Evolutionary conservation across 2,329 filamentous ascomycete genomes (phyloP), one percentile per base, ranked within the genome.

Genomic region (Alternaria panax): DNA sequence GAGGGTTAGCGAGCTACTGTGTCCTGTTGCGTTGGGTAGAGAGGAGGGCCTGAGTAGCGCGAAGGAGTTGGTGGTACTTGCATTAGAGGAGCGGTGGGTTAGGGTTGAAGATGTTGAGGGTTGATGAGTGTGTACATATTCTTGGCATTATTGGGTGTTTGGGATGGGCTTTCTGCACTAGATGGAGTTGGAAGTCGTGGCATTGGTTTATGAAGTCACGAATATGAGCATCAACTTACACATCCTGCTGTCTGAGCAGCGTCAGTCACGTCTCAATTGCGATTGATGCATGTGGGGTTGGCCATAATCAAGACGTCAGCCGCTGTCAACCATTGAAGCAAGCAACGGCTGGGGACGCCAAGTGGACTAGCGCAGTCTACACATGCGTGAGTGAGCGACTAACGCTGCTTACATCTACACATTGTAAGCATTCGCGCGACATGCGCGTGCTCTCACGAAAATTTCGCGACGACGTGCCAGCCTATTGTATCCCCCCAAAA

Each of bases 1-100:
- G 57, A 64, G 68, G 30, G 72, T 82, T 2, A 72, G 75, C 30
- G 70, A 72, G 48, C 47, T 79, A 55, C 59, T 83, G 20, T 78
- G 80, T 61, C 80, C 80, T 6, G 75, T 78, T 43, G 66, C 63
- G 20, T 57, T 79, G 52, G 67, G 66, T 1, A 53, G 50, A n/a
- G 53, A 65, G 25, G 72, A 55, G 5, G 45, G 64, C 1, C 18
- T 78, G 46, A 65, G 64, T 4, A 75, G 75, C 45, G 68, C 73
- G 14, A 73, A 70, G 66, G 75, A 78, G 57, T 56, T 79, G 61
- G 73, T 78, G 12, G 69, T 75, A 7, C 28, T 70, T 38, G 77
- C 74, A 24, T 42, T 79, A 27, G 73, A 73, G 64, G 66, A 72
- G 62, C 45, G 72, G 54, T 79, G 76, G 76, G 54, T 79, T 54